Conservation (phyloP, 768 basidiomycete genomes). For the Scleroderma citrinum region DNA sequence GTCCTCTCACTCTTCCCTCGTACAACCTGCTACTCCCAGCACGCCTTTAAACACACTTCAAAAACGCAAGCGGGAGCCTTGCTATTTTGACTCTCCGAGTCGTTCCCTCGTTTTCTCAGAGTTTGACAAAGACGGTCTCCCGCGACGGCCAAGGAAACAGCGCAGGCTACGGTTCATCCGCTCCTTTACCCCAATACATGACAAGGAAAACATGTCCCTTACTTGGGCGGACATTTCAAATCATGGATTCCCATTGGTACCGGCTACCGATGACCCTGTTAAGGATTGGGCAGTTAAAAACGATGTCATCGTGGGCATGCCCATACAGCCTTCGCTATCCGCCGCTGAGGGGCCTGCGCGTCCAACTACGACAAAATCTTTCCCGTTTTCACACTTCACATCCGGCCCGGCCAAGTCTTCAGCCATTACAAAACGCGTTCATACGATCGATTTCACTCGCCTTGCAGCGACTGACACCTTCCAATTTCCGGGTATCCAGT, state of each 20-base stretch:
- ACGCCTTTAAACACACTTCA: conserved; percentile 14
- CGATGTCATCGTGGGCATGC: not conserved
- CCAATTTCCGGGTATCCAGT: conserved; percentile 5
- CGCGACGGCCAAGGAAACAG: conserved; percentile 24
- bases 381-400: not conserved
- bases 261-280: not conserved
- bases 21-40: conserved; percentile 17
- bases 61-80: conserved; percentile 25
- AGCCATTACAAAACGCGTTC: not conserved
- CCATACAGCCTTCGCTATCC: not conserved
- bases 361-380: not conserved
- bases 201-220: not conserved
- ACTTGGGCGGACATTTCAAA: not conserved
- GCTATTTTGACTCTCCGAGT: conserved; percentile 24
- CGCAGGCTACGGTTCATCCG: conserved; percentile 23
- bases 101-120: conserved; percentile 22
- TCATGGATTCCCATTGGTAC: not conserved
- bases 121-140: conserved; percentile 26
- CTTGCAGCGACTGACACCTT: conserved; percentile 6
- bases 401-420: not conserved
- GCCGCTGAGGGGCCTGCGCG: not conserved
- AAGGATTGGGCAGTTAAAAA: not conserved
- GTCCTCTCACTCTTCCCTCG: not conserved
- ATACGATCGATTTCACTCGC: conserved; percentile 26
- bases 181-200: conserved; percentile 15